phyloP scores from a whole-genome alignment of 2,329 filamentous ascomycete species.

The Fusarium brachygibbosum region DNA sequence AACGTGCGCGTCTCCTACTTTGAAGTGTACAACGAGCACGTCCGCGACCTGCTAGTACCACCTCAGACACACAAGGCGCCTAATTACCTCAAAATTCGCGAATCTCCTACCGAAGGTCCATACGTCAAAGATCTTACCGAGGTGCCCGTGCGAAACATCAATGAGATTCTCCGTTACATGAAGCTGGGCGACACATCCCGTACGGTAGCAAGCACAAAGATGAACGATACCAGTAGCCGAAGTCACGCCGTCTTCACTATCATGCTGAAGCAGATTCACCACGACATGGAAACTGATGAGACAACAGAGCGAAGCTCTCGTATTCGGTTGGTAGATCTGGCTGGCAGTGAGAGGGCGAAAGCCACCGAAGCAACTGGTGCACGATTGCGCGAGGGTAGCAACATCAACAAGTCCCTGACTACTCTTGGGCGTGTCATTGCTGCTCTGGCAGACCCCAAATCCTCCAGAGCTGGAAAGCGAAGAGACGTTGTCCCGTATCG shows the following conservation, averaged over 20 bases:
- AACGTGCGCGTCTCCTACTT: constrained; percentile 98
- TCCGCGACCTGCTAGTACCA: constrained; percentile 90
- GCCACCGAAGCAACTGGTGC: constrained; percentile 94
- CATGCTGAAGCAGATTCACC: constrained; percentile 97
- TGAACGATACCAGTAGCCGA: constrained; percentile 98
- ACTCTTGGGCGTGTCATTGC: constrained; percentile 96
- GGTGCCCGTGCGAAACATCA: constrained; percentile 87
- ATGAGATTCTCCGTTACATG: constrained; percentile 92
- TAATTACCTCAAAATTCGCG: constrained; percentile 96
- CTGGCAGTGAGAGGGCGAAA: constrained; percentile 94
- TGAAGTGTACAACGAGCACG: constrained; percentile 99
- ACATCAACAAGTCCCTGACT: constrained; percentile 99
- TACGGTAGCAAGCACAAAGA: constrained; percentile 94
- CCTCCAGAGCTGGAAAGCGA: constrained; percentile 67
- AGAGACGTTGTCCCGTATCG: constrained; percentile 86
- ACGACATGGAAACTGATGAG: constrained; percentile 96
- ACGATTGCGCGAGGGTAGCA: constrained; percentile 91
- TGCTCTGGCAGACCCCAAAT: constrained; percentile 81
- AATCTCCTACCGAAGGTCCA: constrained; percentile 93
- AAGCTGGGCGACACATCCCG: constrained; percentile 88
- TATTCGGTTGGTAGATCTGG: constrained; percentile 94
- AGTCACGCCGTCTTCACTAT: constrained; percentile 99
- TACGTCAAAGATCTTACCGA: constrained; percentile 98
- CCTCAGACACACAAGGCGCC: constrained; percentile 77
- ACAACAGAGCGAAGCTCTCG: constrained; percentile 95